Evolutionary conservation across 257 asterid species (phyloP).

Genomic region (Solanum rostratum): DNA sequence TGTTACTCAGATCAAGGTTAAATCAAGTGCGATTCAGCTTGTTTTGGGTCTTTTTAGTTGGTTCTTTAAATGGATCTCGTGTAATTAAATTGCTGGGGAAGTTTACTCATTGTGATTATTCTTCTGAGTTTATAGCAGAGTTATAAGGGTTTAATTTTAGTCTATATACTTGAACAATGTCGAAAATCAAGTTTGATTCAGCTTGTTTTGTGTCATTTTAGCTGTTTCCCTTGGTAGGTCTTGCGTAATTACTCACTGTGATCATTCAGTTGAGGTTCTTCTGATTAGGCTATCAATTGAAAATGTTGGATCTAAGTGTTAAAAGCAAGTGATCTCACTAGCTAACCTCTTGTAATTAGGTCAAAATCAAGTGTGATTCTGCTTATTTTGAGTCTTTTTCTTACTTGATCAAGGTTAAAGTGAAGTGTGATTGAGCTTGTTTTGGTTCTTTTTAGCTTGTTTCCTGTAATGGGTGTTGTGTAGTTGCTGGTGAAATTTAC

Average conservation of each 20-base stretch:
- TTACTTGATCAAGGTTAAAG: background rate
- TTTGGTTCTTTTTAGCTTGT: background rate
- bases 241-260: background rate
- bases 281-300: background rate
- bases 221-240: background rate
- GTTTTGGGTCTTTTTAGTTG: background rate
- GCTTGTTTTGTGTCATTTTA: background rate
- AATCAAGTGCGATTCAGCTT: background rate
- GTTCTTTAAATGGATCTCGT: background rate
- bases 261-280: background rate
- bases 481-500: background rate
- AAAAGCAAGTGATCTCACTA: slow-evolving; percentile 67
- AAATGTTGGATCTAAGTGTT: slow-evolving; percentile 74
- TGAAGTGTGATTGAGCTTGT: background rate
- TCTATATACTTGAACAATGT: background rate
- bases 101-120: background rate
- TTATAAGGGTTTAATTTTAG: background rate
- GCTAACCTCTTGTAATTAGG: background rate
- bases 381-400: background rate
- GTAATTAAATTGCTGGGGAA: background rate
- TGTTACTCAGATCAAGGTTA: background rate
- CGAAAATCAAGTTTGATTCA: background rate
- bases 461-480: background rate
- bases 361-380: background rate
- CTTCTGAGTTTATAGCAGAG: background rate